A percentile compares a stretch with the other conserved stretches of the same genome.
These are phyloP conservation scores for Ophiostoma angusticollis DNA, from an alignment of 2,329 filamentous ascomycete genomes.

Conservation along the genomic window DNA sequence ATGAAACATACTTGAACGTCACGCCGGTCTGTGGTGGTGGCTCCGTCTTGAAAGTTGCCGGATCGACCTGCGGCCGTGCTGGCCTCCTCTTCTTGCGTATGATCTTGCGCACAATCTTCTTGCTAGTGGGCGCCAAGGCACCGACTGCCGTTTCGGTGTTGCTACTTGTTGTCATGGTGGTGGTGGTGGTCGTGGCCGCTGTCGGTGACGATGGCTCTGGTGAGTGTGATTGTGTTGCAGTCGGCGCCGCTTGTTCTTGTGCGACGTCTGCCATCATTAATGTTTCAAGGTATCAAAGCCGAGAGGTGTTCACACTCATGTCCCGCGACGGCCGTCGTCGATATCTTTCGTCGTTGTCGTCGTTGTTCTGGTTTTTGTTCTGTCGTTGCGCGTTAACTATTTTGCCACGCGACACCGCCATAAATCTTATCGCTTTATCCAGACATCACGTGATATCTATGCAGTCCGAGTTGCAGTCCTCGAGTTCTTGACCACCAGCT, in stretches of 20 bases:
- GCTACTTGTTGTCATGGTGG: not conserved
- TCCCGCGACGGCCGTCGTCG: no score
- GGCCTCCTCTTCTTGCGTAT: conserved; percentile 83
- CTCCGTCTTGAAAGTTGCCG: conserved; percentile 67
- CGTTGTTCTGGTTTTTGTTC: not conserved
- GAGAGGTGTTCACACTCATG: no score
- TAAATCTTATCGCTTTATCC: conserved; percentile 4
- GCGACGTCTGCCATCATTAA: conserved; percentile 1
- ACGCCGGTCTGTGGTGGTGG: conserved; percentile 86
- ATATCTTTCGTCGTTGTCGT: no score
- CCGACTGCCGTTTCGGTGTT: conserved; percentile 1
- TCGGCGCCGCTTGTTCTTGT: not conserved
- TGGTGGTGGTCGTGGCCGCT: not conserved
- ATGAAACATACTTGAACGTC: conserved; percentile 64
- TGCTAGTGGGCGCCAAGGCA: no score
- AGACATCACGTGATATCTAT: not conserved
- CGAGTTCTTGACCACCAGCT: no score
- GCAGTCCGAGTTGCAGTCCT: no score
- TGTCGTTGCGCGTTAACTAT: not conserved
- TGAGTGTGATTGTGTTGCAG: not conserved
- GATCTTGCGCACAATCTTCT: conserved; percentile 88
- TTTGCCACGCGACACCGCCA: conserved; percentile 8
- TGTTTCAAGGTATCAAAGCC: no score
- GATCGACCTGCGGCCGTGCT: conserved; percentile 81
- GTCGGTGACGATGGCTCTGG: not conserved